Evolutionary conservation across 2,329 filamentous ascomycete genomes (phyloP).

Genomic region (Polytolypa hystricis): DNA sequence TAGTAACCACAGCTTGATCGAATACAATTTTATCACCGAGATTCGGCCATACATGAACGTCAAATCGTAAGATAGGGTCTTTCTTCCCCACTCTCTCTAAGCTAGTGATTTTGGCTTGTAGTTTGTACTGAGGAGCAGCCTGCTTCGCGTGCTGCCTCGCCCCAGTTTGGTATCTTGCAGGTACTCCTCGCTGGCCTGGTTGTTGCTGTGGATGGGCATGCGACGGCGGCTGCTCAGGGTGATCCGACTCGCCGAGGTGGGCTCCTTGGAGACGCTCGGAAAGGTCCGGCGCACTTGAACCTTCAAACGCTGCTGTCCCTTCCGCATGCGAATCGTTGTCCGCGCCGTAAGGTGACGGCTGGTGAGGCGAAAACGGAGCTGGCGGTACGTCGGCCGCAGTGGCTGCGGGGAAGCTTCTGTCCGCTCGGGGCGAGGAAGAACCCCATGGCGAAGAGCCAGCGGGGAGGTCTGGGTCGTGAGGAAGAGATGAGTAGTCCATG

Average conservation of each 20-base stretch:
- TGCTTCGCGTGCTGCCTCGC: slow-evolving; percentile 26
- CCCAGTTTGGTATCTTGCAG: slow-evolving; percentile 39
- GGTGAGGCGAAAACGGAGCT: slow-evolving; percentile 30
- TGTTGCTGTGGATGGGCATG: slow-evolving; percentile 12
- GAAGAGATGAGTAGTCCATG: slow-evolving; percentile 57
- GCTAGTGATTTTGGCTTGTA: slow-evolving; percentile 90
- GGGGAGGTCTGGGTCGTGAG: slow-evolving; percentile 48
- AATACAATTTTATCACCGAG: slow-evolving; percentile 9
- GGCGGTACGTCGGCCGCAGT: slow-evolving; percentile 29
- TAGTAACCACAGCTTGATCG: neutral
- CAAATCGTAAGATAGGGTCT: slow-evolving; percentile 87
- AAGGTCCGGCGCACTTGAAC: slow-evolving; percentile 25
- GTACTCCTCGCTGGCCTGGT: slow-evolving; percentile 30
- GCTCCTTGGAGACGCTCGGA: slow-evolving; percentile 32
- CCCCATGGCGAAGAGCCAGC: slow-evolving; percentile 53
- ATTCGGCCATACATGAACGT: slow-evolving; percentile 68
- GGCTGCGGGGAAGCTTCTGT: slow-evolving; percentile 31
- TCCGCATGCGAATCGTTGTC: slow-evolving; percentile 11
- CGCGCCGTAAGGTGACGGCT: slow-evolving; percentile 23
- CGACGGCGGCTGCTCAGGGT: slow-evolving; percentile 25
- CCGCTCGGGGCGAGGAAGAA: slow-evolving; percentile 45
- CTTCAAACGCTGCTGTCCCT: slow-evolving; percentile 8
- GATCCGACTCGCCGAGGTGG: slow-evolving; percentile 28
- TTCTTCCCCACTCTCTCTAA: slow-evolving; percentile 90
- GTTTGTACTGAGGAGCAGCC: slow-evolving; percentile 61